Evolutionary conservation across 345 rosid genomes (phyloP), one percentile per base, ranked within the genome.

Genomic region (Sonneratia caseolaris): DNA sequence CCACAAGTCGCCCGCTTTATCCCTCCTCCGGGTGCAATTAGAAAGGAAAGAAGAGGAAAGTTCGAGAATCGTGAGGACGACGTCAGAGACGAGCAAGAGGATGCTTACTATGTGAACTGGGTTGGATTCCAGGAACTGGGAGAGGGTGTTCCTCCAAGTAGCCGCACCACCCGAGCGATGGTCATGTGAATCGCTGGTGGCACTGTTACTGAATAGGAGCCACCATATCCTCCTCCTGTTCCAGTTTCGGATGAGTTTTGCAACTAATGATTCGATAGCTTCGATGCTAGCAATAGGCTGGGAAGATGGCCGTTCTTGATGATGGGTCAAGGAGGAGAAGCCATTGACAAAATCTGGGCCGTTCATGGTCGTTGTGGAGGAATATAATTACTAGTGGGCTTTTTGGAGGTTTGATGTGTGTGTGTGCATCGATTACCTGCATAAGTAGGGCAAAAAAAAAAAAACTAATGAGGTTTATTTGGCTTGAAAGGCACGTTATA

Each of bases 31-130:
- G 27, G 0, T 79, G 66, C 24, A 75, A 19, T 84, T 83, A 1
- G 88, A 83, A n/a, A 81, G 40, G 13, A 86, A 38, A 42, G 90
- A 87, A 9, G 86, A 85, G 7, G 91, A 86, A 27, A 91, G 84
- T 65, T 89, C 91, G 2, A 86, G 83, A 43, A 82, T 68, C 5
- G 85, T 85, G 62, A 91, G 56, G 72, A 83, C 61, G 8, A 88
- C 83, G 77, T 91, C 95, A 0, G 80, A 5, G 32, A 89, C 78
- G 68, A 91, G 89, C 74, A 91, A 74, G 38, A 61, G 68, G 75
- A 89, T 76, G 55, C 85, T 64, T 13, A 82, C 40, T 16, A 74
- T 74, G 5, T 70, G 87, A 57, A 76, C 51, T 45, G 77, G 81
- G 64, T 79, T 80, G 5, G 90, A 86, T 68, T 86, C 90, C 1